Evolutionary conservation across 2,329 filamentous ascomycete species (phyloP), one percentile per base, ranked within the genome.

Genomic region (Neopestalotiopsis clavispora): DNA sequence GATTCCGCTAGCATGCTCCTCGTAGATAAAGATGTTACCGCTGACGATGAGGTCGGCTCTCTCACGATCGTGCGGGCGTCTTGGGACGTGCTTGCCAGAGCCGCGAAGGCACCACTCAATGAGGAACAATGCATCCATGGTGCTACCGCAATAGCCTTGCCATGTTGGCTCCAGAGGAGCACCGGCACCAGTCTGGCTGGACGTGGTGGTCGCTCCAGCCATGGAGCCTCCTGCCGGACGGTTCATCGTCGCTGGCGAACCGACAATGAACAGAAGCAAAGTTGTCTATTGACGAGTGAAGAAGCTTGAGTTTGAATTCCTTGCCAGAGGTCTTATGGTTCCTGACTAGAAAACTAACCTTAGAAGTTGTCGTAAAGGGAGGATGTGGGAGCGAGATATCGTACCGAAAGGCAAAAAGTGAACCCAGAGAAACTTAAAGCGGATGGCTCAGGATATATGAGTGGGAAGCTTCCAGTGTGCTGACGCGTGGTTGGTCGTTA

Each of bases 11-110:
- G 93, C 91, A 70, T 94, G 91, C 78, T 97, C 94, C 76, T 97
- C 94, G 79, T 97, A 98, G 72, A 97, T 93, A 80, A 97, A 96
- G 61, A 97, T 89, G 73, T 92, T 92, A 45, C 95, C 95, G 73
- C 94, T 97, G 73, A 88, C 88, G 77, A 97, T 96, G 65, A 97
- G 87, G 23, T 89, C 86, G 30, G 86, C 84, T 65, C 94, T 88
- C 80, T 97, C 95, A 65, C 94, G 87, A 75, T 97, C 95, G 78
- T 97, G 94, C 1, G 95, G 95, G 66, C 95, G 88, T 64, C 95
- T 91, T 20, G 93, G 90, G 23, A 96, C 92, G 78, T 96, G 94
- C 63, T 87, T 87, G 9, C 95, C 83, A 23, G 85, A 82, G 12
- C 94, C 94, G 45, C 84, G 86, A 17, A 97, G 84, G 74, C 92